Evolutionary conservation across 371 early-diverging fungal genomes (phyloP).

Genomic region (Apophysomyces elegans): DNA sequence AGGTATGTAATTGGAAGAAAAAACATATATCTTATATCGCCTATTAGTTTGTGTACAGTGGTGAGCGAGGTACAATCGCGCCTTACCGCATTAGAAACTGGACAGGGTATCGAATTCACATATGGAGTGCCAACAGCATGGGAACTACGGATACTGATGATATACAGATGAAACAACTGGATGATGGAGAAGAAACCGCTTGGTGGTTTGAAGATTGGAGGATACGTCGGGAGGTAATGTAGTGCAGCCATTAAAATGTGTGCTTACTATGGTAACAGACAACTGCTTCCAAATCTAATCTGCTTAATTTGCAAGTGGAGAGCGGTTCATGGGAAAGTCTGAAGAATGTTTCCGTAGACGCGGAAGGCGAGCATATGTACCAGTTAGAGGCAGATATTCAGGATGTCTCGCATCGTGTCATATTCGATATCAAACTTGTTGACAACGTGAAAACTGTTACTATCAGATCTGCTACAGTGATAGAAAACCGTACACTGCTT

Average conservation of each 20-base stretch:
- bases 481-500: slow-evolving; percentile 82
- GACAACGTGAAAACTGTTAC: slow-evolving; percentile 92
- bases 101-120: slow-evolving; percentile 87
- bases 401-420: slow-evolving; percentile 80
- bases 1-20: slow-evolving; percentile 17
- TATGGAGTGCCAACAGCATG: slow-evolving; percentile 72
- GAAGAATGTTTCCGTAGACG: slow-evolving; percentile 85
- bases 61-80: slow-evolving; percentile 55
- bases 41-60: slow-evolving; percentile 34
- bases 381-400: slow-evolving; percentile 80
- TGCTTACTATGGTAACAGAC: slow-evolving; percentile 21
- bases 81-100: slow-evolving; percentile 89
- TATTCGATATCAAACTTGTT: slow-evolving; percentile 84
- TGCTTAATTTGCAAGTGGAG: slow-evolving; percentile 83
- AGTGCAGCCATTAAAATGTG: background rate
- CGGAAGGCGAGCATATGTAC: slow-evolving; percentile 82
- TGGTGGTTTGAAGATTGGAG: slow-evolving; percentile 98
- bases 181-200: slow-evolving; percentile 76
- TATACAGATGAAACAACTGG: slow-evolving; percentile 66
- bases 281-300: slow-evolving; percentile 56
- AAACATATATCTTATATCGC: too few relatives aligned
- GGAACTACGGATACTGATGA: slow-evolving; percentile 43
- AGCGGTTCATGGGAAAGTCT: slow-evolving; percentile 91
- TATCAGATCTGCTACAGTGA: slow-evolving; percentile 82
- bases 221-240: slow-evolving; percentile 79